Conservation (phyloP, 2,329 filamentous ascomycete genomes). For the Calonectria pseudoreteaudii region DNA sequence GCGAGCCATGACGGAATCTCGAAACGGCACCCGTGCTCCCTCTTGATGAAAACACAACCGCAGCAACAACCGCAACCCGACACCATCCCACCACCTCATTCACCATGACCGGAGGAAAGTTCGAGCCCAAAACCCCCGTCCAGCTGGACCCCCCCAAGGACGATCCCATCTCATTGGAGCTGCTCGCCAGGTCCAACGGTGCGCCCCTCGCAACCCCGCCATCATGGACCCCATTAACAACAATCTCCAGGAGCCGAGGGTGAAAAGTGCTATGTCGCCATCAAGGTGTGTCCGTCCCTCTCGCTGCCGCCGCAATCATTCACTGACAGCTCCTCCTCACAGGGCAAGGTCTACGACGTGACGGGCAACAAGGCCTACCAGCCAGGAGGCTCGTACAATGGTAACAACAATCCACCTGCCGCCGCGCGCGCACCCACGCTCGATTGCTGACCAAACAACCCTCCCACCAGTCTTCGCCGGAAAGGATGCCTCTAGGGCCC, state of each 20-base stretch:
- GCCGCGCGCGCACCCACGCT: not conserved
- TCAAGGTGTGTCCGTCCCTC: constrained; percentile 64
- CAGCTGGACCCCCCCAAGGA: constrained; percentile 86
- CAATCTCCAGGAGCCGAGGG: constrained; percentile 69
- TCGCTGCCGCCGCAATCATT: constrained; percentile 3
- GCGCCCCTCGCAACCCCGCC: constrained; percentile 37
- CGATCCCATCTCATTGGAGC: constrained; percentile 84
- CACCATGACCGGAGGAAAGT: constrained; percentile 69
- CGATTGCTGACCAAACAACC: constrained; percentile 21
- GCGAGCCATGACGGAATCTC: constrained; percentile 37
- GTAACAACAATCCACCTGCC: constrained; percentile 61
- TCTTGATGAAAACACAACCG: not conserved
- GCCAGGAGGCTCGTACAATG: constrained; percentile 84
- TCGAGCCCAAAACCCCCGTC: constrained; percentile 83
- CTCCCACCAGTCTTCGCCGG: constrained; percentile 83
- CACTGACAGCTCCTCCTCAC: not conserved
- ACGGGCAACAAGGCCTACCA: constrained; percentile 89
- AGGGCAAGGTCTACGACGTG: constrained; percentile 96
- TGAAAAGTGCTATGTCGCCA: constrained; percentile 75
- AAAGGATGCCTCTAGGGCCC: constrained; percentile 93
- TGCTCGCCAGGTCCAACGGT: constrained; percentile 88
- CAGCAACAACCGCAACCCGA: not conserved
- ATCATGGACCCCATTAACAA: constrained; percentile 33
- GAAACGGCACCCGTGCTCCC: constrained; percentile 7
- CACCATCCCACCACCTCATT: not conserved